A percentile compares a stretch with the other conserved stretches of the same genome.
Conservation (phyloP, 192 early-diverging fungal genomes). For the Bifiguratus adelaidae region DNA sequence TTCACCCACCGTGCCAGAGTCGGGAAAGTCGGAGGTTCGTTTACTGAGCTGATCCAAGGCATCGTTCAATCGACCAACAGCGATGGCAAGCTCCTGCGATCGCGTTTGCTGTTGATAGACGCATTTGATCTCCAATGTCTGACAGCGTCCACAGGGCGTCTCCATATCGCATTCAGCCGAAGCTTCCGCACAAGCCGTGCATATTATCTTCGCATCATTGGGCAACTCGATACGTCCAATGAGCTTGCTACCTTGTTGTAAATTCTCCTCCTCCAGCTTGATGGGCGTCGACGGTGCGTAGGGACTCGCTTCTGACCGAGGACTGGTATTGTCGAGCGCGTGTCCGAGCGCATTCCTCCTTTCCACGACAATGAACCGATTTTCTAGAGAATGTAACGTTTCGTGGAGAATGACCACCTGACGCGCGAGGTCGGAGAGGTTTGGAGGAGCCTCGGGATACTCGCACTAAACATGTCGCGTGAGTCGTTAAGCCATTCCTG, state of each 20-base stretch:
- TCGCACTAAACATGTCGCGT: too few relatives aligned
- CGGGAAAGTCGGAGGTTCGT: background rate
- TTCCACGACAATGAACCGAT: background rate
- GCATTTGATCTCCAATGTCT: background rate
- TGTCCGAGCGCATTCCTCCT: background rate
- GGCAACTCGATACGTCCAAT: too few relatives aligned
- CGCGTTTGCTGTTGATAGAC: background rate
- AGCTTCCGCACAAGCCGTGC: background rate
- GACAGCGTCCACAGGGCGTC: background rate
- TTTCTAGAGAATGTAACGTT: background rate
- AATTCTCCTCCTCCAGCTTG: background rate
- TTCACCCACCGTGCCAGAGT: background rate
- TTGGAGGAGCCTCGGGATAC: background rate
- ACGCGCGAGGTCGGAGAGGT: background rate
- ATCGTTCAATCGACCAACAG: background rate
- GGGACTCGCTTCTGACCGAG: background rate
- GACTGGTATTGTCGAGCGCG: background rate
- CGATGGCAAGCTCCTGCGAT: background rate
- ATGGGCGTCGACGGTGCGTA: background rate
- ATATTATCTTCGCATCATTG: background rate
- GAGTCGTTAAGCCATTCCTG: too few relatives aligned
- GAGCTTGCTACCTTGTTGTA: too few relatives aligned
- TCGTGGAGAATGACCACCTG: constrained; percentile 1
- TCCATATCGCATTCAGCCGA: background rate
- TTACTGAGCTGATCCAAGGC: background rate